Evolutionary conservation across 2,329 filamentous ascomycete species (phyloP), one percentile per base, ranked within the genome.

Genomic region (Nigrospora osmanthi): DNA sequence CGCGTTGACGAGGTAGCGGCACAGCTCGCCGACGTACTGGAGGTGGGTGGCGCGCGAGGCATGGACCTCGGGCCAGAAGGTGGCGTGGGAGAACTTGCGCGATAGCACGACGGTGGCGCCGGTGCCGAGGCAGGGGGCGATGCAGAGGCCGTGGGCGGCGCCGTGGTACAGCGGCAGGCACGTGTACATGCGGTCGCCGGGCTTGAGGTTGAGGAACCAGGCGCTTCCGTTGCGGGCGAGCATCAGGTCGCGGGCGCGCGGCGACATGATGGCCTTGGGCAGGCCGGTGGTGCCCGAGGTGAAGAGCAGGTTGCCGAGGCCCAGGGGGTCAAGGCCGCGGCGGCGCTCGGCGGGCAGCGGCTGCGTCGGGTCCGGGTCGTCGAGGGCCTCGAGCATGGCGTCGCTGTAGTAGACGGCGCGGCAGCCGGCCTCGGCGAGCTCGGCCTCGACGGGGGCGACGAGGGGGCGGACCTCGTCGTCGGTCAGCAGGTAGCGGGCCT

Each of bases 81-180:
- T 72, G 0, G 75, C 72, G 11, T 80, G 81, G 41, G 79, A 84
- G 67, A 90, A 90, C 57, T 75, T 80, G 42, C 74, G 75, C 12
- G 77, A 78, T 19, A 86, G 72, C 52, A 77, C 81, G 35, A 83
- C 62, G 0, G 80, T 78, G 3, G 67, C 62, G 12, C 70, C 72
- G 2, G 35, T n/a, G 1, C 53, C 56, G 2, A 79, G 53, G 52
- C 85, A 64, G 46, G 74, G 75, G 2, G 63, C 56, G 9, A 81
- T 68, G 32, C 75, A 70, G 1, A 70, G 68, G 12, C 79, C 75
- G 16, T 76, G 74, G 6, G 83, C 85, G 0, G 86, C 87, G n/a
- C 83, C 83, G 58, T 90, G 86, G 56, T 89, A 89, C 15, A 87
- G 67, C 1, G 71, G 85, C 77, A 89, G 87, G 58, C 83, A 86